Conservation (phyloP, 1,284 basidiomycete species). For the Phellopilus nigrolimitatus region DNA sequence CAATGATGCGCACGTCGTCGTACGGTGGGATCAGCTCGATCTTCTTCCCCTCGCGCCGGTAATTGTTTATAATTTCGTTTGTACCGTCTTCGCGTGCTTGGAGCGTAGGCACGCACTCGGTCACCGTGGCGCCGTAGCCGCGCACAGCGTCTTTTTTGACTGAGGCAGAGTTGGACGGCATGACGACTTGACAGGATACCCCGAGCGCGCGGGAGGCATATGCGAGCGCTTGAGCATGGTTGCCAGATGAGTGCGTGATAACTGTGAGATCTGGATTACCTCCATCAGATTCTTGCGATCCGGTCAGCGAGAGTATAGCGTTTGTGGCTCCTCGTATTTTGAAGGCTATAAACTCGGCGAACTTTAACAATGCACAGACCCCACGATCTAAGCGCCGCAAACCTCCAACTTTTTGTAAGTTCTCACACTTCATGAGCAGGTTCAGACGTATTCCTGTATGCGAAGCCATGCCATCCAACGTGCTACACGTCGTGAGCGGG, state of each 20-base stretch:
- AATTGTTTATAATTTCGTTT: constrained; percentile 24
- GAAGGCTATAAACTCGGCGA: constrained; percentile 37
- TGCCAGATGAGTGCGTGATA: constrained; percentile 38
- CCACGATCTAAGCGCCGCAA: too few relatives aligned
- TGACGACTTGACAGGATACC: constrained; percentile 42
- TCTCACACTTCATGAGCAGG: constrained; percentile 46
- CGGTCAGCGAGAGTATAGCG: constrained; percentile 37
- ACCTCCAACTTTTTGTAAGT: constrained; percentile 43
- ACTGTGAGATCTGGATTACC: constrained; percentile 24
- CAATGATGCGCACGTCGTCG: constrained; percentile 43
- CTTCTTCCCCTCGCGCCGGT: constrained; percentile 24
- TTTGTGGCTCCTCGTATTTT: constrained; percentile 48
- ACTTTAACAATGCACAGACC: too few relatives aligned
- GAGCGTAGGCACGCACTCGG: constrained; percentile 38
- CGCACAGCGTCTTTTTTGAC: constrained; percentile 39
- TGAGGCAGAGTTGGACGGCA: constrained; percentile 38
- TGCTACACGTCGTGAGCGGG: not conserved
- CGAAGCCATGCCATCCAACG: constrained; percentile 11
- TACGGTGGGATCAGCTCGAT: constrained; percentile 38
- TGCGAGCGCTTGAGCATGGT: constrained; percentile 48
- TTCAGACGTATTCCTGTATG: constrained; percentile 3
- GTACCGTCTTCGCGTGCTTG: constrained; percentile 31
- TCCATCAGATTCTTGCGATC: constrained; percentile 32
- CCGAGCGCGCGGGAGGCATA: constrained; percentile 40
- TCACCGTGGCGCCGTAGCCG: constrained; percentile 38